These are phyloP conservation scores for Hypoxylon sp. DNA, from an alignment of 2,329 filamentous ascomycete species.

Conservation along the genomic window DNA sequence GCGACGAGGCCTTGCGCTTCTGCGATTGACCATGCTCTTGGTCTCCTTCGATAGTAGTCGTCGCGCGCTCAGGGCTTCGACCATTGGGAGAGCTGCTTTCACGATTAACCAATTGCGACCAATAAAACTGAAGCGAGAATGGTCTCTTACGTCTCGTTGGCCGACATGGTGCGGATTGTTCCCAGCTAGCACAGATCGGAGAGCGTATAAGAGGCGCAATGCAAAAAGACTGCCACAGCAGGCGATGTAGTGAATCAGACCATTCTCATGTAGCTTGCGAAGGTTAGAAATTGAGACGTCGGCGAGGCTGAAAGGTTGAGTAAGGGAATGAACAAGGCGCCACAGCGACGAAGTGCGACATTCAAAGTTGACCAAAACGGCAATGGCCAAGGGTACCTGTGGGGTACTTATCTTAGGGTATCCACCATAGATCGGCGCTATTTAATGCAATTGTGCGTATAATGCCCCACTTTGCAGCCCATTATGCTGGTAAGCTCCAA, in stretches of 20 bases:
- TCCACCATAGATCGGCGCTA: background rate
- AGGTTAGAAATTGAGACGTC: constrained; percentile 17
- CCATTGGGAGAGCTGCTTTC: constrained; percentile 38
- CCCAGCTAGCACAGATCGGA: constrained; percentile 2
- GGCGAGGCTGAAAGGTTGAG: constrained; percentile 36
- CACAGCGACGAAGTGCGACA: constrained; percentile 32
- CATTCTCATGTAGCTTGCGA: constrained; percentile 21
- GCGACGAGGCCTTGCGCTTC: constrained; percentile 52
- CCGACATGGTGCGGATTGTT: constrained; percentile 37
- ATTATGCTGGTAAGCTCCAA: constrained; percentile 27
- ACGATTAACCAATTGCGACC: constrained; percentile 37
- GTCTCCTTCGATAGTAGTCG: constrained; percentile 31
- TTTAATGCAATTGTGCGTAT: constrained; percentile 32
- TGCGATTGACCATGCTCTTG: constrained; percentile 38
- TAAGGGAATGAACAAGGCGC: constrained; percentile 4
- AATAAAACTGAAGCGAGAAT: constrained; percentile 25
- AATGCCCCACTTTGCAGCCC: constrained; percentile 1
- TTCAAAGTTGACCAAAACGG: constrained; percentile 17
- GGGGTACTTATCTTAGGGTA: background rate
- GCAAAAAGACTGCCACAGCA: constrained; percentile 20
- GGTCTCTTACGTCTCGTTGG: constrained; percentile 42
- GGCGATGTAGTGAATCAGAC: constrained; percentile 25
- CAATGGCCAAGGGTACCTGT: constrained; percentile 16
- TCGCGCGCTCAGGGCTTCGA: constrained; percentile 31
- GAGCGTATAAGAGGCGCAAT: constrained; percentile 10